A percentile compares a stretch with the other conserved stretches of the same genome.
phyloP scores from a whole-genome alignment of 495 filamentous ascomycete species.

The Acidiella bohemica region DNA sequence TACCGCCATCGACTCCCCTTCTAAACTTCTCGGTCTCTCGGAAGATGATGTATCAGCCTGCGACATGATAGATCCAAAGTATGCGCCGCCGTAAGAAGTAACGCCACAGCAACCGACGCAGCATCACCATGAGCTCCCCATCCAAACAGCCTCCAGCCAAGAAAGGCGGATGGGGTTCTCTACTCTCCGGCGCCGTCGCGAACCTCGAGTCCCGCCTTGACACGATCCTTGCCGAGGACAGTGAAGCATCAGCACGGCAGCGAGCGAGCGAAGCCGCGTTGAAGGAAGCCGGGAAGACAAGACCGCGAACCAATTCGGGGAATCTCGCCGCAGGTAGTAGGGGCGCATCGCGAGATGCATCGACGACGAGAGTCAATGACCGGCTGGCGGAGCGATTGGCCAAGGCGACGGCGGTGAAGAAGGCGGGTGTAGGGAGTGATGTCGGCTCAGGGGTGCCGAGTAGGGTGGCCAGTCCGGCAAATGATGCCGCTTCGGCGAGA shows the following conservation, averaged over 20 bases:
- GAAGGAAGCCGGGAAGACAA: conserved; percentile 9
- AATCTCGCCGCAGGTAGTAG: conserved; percentile 4
- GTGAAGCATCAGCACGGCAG: conserved; percentile 25
- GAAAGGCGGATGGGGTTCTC: conserved; percentile 55
- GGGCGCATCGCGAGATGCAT: conserved; percentile 11
- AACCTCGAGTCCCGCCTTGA: conserved; percentile 89
- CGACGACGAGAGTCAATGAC: conserved; percentile 46
- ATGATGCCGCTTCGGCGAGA: too few species aligned
- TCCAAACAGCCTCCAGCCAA: conserved; percentile 14
- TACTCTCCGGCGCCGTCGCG: conserved; percentile 83
- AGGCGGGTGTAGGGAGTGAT: not conserved
- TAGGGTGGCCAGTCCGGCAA: too few species aligned
- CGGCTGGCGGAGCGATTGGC: conserved; percentile 59
- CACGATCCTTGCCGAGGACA: conserved; percentile 73
- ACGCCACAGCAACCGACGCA: too few species aligned
- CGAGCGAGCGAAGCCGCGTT: conserved; percentile 14
- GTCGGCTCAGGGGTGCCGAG: too few species aligned
- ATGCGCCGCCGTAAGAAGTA: too few species aligned
- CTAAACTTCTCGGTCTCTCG: too few species aligned
- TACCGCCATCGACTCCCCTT: too few species aligned
- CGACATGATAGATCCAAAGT: too few species aligned
- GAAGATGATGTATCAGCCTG: too few species aligned
- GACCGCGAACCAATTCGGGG: not conserved
- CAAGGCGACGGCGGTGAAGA: conserved; percentile 16
- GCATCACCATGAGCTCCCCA: conserved; percentile 3